Base-by-base conservation (phyloP, 345 rosid species). In the Eutrema japonicum region DNA sequence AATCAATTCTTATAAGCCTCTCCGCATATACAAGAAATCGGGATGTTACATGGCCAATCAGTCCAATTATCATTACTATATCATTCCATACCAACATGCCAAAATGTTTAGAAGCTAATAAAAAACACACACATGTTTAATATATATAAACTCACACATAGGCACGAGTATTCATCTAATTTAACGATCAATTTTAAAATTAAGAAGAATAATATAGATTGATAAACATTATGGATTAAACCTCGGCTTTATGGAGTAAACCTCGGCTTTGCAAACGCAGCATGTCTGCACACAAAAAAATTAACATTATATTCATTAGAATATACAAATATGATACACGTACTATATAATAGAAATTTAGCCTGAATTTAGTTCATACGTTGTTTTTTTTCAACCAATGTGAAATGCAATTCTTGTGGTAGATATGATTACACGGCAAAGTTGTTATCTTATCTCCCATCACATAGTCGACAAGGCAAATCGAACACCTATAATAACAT, bases 341-440 rank as follows among this genome's bases (percentile, higher is more conserved):
- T n/a, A 45, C 2, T n/a, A 45, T 22, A 6, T 13, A 5, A 45
- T 14, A 14, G 8, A 56, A 35, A 5, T 4, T 10, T 9, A 16
- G 8, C 4, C 4, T 18, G 5, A 29, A 9, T 40, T 11, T 18
- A 29, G 14, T 38, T 37, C 68, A 36, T 74, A 74, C 78, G 9
- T 29, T 43, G 22, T 37, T 75, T 4, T 43, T 3, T 10, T 2
- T 29, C 9, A 75, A 13, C 79, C 79, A 75, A 0, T n/a, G 33
- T 43, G 69, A 32, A 51, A 75, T 75, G 64, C 79, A 75, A 10
- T 68, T 56, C 8, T 75, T 68, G 26, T 75, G 79, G 54, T 75
- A 75, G 35, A 68, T 61, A 60, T 75, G 79, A 26, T 51, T 33
- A 45, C 79, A 75, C 45, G 64, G 69, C 27, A 75, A 45, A 9